Percentiles rank a stretch among this genome's conserved stretches.
These are phyloP conservation scores for Penicillium fimorum DNA, from an alignment of 495 filamentous ascomycete species.

Conservation along the genomic window DNA sequence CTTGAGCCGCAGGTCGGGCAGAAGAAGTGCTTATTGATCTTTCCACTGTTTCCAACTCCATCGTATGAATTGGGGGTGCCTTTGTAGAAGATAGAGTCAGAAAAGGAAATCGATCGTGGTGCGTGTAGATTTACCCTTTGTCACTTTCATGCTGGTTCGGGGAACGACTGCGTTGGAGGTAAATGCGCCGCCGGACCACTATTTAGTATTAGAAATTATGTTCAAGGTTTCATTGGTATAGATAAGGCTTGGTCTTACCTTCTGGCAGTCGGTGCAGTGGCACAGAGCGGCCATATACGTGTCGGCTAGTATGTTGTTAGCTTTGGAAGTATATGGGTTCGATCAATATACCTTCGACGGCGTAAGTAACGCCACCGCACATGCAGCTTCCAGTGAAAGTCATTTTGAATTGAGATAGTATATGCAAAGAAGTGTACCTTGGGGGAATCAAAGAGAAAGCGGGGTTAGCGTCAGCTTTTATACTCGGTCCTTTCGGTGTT, in stretches of 20 bases:
- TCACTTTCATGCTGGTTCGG: constrained; percentile 39
- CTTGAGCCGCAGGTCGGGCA: constrained; percentile 44
- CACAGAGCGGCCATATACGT: constrained; percentile 40
- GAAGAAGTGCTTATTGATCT: constrained; percentile 52
- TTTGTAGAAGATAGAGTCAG: not conserved
- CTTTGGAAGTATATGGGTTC: not conserved
- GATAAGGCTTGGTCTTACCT: constrained; percentile 20
- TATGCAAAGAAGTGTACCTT: constrained; percentile 17
- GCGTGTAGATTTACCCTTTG: constrained; percentile 30
- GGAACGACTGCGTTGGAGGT: constrained; percentile 50
- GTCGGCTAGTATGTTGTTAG: constrained; percentile 24
- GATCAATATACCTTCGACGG: constrained; percentile 25
- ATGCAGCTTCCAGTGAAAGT: constrained; percentile 42
- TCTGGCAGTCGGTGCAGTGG: constrained; percentile 52
- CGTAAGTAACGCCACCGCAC: constrained; percentile 40
- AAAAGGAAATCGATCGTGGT: not conserved
- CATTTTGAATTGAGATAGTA: constrained; percentile 21
- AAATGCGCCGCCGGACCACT: constrained; percentile 49
- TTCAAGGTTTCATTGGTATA: not conserved
- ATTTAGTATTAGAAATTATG: not conserved
- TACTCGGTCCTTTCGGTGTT: constrained; percentile 4
- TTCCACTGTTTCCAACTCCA: constrained; percentile 37
- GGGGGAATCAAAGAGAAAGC: constrained; percentile 22
- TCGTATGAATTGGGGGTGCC: constrained; percentile 41
- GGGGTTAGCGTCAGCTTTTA: not conserved